Conservation (phyloP, 2,329 filamentous ascomycete genomes). For the Colletotrichum musicola region DNA sequence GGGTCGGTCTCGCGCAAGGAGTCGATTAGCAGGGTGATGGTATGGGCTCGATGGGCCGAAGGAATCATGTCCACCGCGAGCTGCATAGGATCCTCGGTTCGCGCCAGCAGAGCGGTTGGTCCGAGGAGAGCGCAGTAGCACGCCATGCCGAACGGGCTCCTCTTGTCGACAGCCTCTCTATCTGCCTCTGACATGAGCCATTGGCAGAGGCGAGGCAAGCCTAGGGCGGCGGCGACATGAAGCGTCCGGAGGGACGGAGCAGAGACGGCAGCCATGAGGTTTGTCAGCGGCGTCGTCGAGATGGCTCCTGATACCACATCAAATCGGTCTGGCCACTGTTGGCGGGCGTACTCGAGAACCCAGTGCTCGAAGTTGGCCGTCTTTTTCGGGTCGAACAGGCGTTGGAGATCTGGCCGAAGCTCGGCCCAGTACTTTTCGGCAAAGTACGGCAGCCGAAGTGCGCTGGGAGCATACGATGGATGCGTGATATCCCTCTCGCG, state of each 20-base stretch:
- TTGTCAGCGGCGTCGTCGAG: conserved; percentile 42
- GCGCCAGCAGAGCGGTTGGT: conserved; percentile 44
- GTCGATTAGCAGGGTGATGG: conserved; percentile 46
- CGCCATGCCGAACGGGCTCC: conserved; percentile 46
- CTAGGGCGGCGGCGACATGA: conserved; percentile 51
- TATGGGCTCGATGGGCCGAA: conserved; percentile 37
- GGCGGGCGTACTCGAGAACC: conserved; percentile 50
- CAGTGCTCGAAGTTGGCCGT: conserved; percentile 52
- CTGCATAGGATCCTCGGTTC: conserved; percentile 17
- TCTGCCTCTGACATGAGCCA: conserved; percentile 24
- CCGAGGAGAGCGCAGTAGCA: conserved; percentile 52
- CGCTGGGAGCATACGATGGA: conserved; percentile 18
- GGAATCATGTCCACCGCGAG: neutral
- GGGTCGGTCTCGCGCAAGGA: conserved; percentile 10
- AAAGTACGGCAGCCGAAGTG: conserved; percentile 43
- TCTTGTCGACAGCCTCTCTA: conserved; percentile 39
- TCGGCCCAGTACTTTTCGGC: conserved; percentile 46
- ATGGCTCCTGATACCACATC: conserved; percentile 39
- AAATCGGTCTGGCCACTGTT: conserved; percentile 45
- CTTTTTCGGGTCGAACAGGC: conserved; percentile 45
- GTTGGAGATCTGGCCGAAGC: conserved; percentile 43
- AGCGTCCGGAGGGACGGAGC: conserved; percentile 46
- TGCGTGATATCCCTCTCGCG: neutral
- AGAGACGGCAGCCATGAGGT: conserved; percentile 48
- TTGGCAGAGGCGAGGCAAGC: conserved; percentile 46